phyloP scores from a whole-genome alignment of 345 rosid genomes.

The Noccaea bulbosa region DNA sequence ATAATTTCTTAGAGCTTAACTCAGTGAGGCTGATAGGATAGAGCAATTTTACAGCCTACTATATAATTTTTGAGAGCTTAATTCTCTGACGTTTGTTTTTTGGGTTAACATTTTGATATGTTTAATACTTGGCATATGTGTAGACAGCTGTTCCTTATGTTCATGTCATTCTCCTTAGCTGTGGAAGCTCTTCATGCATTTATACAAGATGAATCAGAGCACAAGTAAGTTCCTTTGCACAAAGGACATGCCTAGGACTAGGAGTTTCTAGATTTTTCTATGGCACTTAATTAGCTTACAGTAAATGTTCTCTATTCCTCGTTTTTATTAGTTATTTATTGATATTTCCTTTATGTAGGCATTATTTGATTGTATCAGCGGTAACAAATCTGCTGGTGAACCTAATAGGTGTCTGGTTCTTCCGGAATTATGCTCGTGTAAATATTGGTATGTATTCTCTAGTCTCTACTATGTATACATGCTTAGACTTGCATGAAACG shows the following conservation, averaged over 20 bases:
- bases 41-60: background rate
- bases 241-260: slow-evolving; percentile 18
- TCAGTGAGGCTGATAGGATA: slow-evolving; percentile 17
- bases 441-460: slow-evolving; percentile 67
- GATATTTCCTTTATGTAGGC: slow-evolving; percentile 58
- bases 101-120: slow-evolving; percentile 53
- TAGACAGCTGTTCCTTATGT: slow-evolving; percentile 99
- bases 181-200: slow-evolving; percentile 99
- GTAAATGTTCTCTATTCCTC: background rate
- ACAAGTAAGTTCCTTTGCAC: slow-evolving; percentile 67
- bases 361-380: slow-evolving; percentile 95
- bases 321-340: slow-evolving; percentile 4
- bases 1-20: slow-evolving; percentile 7
- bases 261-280: slow-evolving; percentile 1
- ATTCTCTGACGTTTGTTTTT: slow-evolving; percentile 12
- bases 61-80: no score
- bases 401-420: slow-evolving; percentile 98
- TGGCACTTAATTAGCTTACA: slow-evolving; percentile 7
- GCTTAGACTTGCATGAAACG: slow-evolving; percentile 12
- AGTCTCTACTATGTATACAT: slow-evolving; percentile 16
- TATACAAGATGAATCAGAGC: slow-evolving; percentile 97
- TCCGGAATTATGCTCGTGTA: slow-evolving; percentile 92
- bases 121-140: slow-evolving; percentile 65
- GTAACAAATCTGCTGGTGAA: slow-evolving; percentile 90
- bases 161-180: slow-evolving; percentile 96